Percentiles rank a stretch among this genome's conserved stretches.
Conservation (phyloP, 371 early-diverging fungal species). For the Mortierella sp. region DNA sequence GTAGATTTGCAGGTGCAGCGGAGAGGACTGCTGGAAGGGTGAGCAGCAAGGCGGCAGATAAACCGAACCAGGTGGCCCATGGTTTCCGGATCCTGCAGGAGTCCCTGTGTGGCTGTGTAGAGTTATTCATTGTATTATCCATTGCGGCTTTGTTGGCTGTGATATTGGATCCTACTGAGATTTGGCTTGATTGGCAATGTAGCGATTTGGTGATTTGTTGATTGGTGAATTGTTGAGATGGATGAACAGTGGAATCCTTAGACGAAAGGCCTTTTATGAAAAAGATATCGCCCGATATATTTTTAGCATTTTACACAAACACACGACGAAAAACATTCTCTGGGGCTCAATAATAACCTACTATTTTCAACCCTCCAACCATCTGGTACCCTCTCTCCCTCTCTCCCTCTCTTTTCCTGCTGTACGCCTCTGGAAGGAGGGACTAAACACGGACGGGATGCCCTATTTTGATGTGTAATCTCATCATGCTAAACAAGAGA, state of each 20-base stretch:
- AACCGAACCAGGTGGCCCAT: slow-evolving; percentile 17
- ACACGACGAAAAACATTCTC: background rate
- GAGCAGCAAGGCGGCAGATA: slow-evolving; percentile 12
- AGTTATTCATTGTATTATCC: background rate
- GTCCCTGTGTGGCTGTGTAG: background rate
- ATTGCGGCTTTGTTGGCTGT: background rate
- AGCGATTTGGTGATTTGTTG: too few relatives aligned
- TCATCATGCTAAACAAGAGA: background rate
- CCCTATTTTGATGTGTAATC: background rate
- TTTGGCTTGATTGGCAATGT: background rate
- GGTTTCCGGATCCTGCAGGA: slow-evolving; percentile 5
- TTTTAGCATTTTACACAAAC: background rate
- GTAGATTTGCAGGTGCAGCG: slow-evolving; percentile 7
- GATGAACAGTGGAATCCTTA: background rate
- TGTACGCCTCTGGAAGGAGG: background rate
- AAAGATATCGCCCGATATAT: background rate
- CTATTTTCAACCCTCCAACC: background rate
- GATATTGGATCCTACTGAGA: background rate
- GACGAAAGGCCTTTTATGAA: background rate
- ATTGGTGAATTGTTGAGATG: too few relatives aligned
- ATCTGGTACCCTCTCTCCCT: background rate
- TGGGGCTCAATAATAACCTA: background rate
- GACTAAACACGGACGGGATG: background rate
- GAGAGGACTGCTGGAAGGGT: slow-evolving; percentile 14
- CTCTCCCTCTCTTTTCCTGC: background rate